Evolutionary conservation across 1,284 basidiomycete species (phyloP).

Genomic region (Ganoderma lingzhi): DNA sequence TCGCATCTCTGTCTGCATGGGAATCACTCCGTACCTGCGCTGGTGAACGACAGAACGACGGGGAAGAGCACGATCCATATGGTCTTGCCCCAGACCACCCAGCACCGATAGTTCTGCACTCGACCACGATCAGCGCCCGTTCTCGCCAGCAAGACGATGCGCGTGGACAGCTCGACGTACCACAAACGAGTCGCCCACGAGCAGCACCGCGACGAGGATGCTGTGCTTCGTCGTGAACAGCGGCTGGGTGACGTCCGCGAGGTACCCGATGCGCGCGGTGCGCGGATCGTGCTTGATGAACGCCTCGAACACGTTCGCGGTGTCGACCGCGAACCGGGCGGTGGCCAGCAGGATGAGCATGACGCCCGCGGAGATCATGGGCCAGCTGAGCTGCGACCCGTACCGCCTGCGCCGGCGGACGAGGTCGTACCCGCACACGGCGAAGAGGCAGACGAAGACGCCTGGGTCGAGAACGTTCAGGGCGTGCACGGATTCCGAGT

Average conservation of each 20-base stretch:
- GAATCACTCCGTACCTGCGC: constrained; percentile 21
- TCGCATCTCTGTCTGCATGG: no score
- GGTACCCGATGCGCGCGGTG: constrained; percentile 55
- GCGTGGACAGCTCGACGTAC: constrained; percentile 21
- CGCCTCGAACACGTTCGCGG: constrained; percentile 28
- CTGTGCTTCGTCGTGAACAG: constrained; percentile 31
- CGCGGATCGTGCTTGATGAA: constrained; percentile 33
- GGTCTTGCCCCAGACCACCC: constrained; percentile 34
- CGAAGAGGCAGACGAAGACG: constrained; percentile 12
- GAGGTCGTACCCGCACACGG: constrained; percentile 18
- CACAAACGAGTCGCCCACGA: constrained; percentile 34
- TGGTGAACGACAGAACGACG: constrained; percentile 26
- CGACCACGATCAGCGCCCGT: background rate
- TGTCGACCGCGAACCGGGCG: constrained; percentile 28
- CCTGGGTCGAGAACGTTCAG: background rate
- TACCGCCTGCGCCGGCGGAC: constrained; percentile 4
- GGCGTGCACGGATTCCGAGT: no score
- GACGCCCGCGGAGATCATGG: constrained; percentile 26
- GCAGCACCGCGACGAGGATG: constrained; percentile 25
- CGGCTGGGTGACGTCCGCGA: constrained; percentile 48
- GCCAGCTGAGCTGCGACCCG: constrained; percentile 21
- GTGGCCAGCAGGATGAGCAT: constrained; percentile 30
- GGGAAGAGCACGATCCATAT: constrained; percentile 30
- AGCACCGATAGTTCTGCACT: constrained; percentile 34
- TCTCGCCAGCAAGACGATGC: no score